A percentile compares a stretch with the other conserved stretches of the same genome.
Evolutionary conservation across 768 basidiomycete species (phyloP).

Genomic region (Hygrocybe coccinea): DNA sequence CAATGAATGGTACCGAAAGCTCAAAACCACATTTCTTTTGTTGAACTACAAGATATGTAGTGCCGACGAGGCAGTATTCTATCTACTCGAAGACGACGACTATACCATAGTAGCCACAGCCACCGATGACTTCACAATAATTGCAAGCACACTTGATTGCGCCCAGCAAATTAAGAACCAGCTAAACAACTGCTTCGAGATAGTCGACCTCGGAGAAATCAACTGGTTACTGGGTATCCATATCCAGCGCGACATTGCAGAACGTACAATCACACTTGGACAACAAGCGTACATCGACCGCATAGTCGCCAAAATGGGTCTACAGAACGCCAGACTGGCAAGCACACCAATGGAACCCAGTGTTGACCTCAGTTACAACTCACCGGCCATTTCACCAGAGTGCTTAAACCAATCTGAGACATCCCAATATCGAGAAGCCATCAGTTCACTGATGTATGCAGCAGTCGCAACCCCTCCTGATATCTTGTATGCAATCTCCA

Average conservation of each 20-base stretch:
- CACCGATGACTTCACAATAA: slow-evolving; percentile 24
- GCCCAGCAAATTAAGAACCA: no score
- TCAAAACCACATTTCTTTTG: no score
- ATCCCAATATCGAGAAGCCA: slow-evolving; percentile 12
- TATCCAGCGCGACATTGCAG: no score
- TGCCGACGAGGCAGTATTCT: no score
- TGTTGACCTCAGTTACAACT: slow-evolving; percentile 17
- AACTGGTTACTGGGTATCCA: not conserved
- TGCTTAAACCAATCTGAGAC: no score
- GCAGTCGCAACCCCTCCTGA: slow-evolving; percentile 25
- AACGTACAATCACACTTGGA: no score
- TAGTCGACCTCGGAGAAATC: slow-evolving; percentile 9
- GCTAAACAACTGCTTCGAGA: not conserved
- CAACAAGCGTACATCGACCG: no score
- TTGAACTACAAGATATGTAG: no score
- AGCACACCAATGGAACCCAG: not conserved
- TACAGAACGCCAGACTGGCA: no score
- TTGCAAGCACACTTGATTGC: not conserved
- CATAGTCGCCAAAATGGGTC: no score
- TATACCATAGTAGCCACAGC: not conserved
- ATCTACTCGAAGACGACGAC: no score
- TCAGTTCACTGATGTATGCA: slow-evolving; percentile 16
- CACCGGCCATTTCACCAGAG: slow-evolving; percentile 9
- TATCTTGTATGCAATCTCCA: slow-evolving; percentile 18
- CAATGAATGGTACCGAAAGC: not conserved